A percentile compares a stretch with the other conserved stretches of the same genome.
Evolutionary conservation across 257 asterid species (phyloP).

Genomic region (Forsythia suspensa): DNA sequence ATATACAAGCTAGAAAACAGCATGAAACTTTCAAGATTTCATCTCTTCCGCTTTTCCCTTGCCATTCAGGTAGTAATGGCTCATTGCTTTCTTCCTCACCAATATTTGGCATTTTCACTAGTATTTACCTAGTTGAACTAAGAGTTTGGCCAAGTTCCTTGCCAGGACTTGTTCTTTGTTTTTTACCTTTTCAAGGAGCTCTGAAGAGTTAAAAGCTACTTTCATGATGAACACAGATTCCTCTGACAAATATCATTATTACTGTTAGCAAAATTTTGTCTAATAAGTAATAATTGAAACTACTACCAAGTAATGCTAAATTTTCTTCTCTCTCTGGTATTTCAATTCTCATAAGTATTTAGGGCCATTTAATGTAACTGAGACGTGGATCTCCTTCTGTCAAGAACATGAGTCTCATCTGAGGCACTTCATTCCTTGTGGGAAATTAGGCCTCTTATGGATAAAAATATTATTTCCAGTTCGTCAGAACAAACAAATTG

Average conservation of each 20-base stretch:
- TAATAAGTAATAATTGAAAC: not conserved
- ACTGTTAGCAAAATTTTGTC: not conserved
- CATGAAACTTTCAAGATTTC: not conserved
- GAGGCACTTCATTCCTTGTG: not conserved
- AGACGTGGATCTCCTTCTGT: not conserved
- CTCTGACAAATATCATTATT: not conserved
- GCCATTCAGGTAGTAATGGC: not conserved
- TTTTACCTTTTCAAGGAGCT: not conserved
- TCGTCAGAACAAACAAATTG: not conserved
- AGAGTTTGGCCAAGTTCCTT: not conserved
- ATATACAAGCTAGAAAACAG: not conserved
- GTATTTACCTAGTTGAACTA: not conserved
- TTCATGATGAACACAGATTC: not conserved
- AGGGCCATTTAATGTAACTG: not conserved
- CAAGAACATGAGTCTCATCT: not conserved
- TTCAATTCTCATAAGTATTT: not conserved
- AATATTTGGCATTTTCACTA: not conserved
- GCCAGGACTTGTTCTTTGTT: not conserved
- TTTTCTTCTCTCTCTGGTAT: not conserved
- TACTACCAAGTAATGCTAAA: not conserved
- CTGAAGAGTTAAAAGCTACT: not conserved
- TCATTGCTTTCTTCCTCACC: not conserved
- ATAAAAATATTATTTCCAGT: not conserved
- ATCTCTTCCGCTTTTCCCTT: not conserved
- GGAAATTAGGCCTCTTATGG: not conserved